Evolutionary conservation across 2,329 filamentous ascomycete species (phyloP), one percentile per base, ranked within the genome.

Genomic region (Ceratocystis papillata): DNA sequence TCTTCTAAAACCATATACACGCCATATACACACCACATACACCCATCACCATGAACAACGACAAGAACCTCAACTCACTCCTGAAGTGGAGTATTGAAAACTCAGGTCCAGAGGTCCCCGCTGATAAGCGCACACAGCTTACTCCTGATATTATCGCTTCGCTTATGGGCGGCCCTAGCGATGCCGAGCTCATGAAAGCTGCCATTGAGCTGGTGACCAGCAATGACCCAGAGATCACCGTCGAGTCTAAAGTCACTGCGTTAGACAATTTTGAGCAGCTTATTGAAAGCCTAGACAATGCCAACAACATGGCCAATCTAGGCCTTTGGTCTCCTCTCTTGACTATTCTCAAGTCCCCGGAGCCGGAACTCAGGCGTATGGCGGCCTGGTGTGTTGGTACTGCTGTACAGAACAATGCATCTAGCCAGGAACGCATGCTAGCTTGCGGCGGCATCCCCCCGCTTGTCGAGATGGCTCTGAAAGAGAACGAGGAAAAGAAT

Each of bases 251-350:
- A 75, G 77, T 95, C 65, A 83, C 86, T 67, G 92, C 92, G 46
- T 95, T 96, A 76, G 92, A 96, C 81, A 96, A 96, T 78, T 88
- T 96, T 69, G 92, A 96, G 78, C 90, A 96, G 76, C 80, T 96
- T 67, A 87, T 96, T 72, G 91, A 96, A 79, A 86, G 84, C 69
- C 85, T 97, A 71, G 94, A 99, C 80, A 99, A 99, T 75, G 93
- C 94, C 67, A 99, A 97, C 79, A 95, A 96, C 77, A 83, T 99
- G 71, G 86, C 86, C 70, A 83, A 83, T 33, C 78, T 96, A 22
- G 82, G 82, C 5, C 80, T 97, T 41, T 99, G 94, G 94, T 82
- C 83, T 10, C 90, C 90, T 8, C 79, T 99, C 48, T 79, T 96
- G 10, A 76, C 80, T 7, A 84, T 88, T 69, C 79, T 99, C 15